Percentiles rank a stretch among this genome's conserved stretches.
phyloP scores from a whole-genome alignment of 163 green algal species.

The Scenedesmus sp. region DNA sequence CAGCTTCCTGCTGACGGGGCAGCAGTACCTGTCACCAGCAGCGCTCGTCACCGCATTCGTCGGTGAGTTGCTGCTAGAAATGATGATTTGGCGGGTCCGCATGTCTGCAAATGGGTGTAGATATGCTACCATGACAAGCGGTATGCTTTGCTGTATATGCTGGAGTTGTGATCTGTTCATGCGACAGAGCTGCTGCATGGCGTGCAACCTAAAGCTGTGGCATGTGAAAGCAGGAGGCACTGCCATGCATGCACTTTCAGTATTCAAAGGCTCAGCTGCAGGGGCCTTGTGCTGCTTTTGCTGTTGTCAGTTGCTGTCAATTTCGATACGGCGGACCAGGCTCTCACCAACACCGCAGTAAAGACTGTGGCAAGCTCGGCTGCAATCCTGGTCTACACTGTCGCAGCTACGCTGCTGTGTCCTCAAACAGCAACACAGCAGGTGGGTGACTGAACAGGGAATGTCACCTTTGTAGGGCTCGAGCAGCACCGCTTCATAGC shows the following conservation, averaged over 20 bases:
- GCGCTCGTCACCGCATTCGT: slow-evolving; percentile 20
- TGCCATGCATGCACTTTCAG: too few species aligned
- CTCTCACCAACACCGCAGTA: background rate
- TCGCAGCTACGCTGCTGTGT: background rate
- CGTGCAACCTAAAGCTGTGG: background rate
- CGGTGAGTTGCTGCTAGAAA: too few species aligned
- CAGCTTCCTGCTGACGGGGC: slow-evolving; percentile 18
- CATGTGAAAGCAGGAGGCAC: too few species aligned
- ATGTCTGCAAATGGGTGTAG: too few species aligned
- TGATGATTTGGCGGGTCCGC: too few species aligned
- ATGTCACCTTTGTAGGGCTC: too few species aligned
- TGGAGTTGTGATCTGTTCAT: too few species aligned
- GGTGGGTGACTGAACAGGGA: background rate
- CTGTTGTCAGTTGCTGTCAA: slow-evolving; percentile 23
- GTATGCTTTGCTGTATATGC: too few species aligned
- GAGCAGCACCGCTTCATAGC: background rate
- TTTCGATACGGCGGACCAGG: slow-evolving; percentile 24
- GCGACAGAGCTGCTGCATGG: too few species aligned
- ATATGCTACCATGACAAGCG: too few species aligned
- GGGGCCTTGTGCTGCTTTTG: background rate
- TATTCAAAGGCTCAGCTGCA: too few species aligned
- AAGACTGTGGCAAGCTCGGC: slow-evolving; percentile 38
- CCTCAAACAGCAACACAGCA: slow-evolving; percentile 34
- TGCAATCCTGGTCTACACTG: slow-evolving; percentile 27
- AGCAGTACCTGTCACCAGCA: slow-evolving; percentile 27